Conservation (phyloP, 2,329 filamentous ascomycete genomes). For the Mariannaea elegans region DNA sequence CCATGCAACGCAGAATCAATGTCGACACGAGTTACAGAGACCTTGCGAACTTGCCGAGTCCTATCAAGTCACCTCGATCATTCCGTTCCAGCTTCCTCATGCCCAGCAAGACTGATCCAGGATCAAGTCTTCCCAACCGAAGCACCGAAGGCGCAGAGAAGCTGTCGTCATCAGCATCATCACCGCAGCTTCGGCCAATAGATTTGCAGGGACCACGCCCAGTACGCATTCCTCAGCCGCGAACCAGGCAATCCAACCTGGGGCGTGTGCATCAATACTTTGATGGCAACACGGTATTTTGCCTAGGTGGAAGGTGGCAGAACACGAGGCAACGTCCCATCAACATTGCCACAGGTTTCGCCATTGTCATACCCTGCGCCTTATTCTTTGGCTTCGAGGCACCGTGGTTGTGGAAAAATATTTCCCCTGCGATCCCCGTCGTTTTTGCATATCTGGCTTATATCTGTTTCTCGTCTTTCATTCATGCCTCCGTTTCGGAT, state of each 20-base stretch:
- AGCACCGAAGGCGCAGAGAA: slow-evolving; percentile 78
- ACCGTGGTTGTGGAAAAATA: slow-evolving; percentile 84
- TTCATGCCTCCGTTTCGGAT: slow-evolving; percentile 92
- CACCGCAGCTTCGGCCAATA: slow-evolving; percentile 68
- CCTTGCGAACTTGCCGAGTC: slow-evolving; percentile 62
- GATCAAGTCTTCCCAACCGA: slow-evolving; percentile 57
- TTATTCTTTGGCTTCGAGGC: slow-evolving; percentile 90
- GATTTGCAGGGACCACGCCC: slow-evolving; percentile 46
- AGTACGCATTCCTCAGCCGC: slow-evolving; percentile 33
- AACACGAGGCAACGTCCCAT: slow-evolving; percentile 89
- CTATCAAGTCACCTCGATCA: slow-evolving; percentile 77
- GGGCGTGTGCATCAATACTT: slow-evolving; percentile 89
- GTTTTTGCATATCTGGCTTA: slow-evolving; percentile 92
- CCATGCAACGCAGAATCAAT: slow-evolving; percentile 60
- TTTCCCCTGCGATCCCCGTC: slow-evolving; percentile 89
- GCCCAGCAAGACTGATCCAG: slow-evolving; percentile 62
- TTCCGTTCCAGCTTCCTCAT: slow-evolving; percentile 80
- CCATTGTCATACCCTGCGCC: slow-evolving; percentile 80
- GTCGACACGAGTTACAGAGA: slow-evolving; percentile 68
- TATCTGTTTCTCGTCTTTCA: slow-evolving; percentile 89
- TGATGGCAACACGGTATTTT: slow-evolving; percentile 92
- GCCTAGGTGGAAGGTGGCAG: slow-evolving; percentile 83
- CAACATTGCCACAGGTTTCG: slow-evolving; percentile 84
- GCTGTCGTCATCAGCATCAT: slow-evolving; percentile 81
- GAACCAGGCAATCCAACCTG: slow-evolving; percentile 48